phyloP scores from a whole-genome alignment of 225 moss, liverwort and hornwort genomes.

The Thuidium tamariscinum region DNA sequence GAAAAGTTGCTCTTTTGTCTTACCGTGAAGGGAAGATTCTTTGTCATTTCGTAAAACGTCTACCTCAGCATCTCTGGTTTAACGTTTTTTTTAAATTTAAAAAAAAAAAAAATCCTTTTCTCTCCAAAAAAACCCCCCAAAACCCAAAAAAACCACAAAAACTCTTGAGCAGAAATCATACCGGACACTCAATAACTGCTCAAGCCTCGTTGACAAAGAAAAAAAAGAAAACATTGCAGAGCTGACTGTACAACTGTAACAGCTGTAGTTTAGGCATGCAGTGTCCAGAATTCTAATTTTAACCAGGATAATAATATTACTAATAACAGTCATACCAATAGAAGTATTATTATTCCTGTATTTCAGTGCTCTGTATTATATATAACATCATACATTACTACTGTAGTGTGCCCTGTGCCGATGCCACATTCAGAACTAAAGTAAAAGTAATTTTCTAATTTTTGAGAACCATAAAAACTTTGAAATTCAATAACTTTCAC shows the following conservation, averaged over 20 bases:
- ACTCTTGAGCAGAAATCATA: background rate
- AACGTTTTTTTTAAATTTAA: background rate
- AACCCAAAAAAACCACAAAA: background rate
- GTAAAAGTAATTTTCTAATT: background rate
- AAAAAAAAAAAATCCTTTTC: background rate
- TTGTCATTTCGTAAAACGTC: too few species aligned
- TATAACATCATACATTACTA: background rate
- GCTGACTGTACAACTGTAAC: background rate
- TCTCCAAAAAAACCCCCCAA: background rate
- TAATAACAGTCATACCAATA: too few species aligned
- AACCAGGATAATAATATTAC: too few species aligned
- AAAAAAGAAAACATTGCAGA: too few species aligned
- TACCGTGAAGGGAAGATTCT: too few species aligned
- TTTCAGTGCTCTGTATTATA: background rate
- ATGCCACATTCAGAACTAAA: too few species aligned
- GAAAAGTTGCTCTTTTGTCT: too few species aligned
- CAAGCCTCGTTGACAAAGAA: background rate
- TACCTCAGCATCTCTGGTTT: too few species aligned
- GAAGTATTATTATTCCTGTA: background rate
- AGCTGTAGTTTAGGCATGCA: background rate
- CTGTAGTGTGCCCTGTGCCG: too few species aligned
- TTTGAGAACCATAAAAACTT: too few species aligned
- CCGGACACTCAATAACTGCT: background rate
- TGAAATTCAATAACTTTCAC: too few species aligned
- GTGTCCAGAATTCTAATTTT: background rate